phyloP scores from a whole-genome alignment of 306 rosid species.

The Cucumis sativus region Cucumber_9930_V3 NC_026657.2:5676501-5677000 shows the following conservation, averaged over 20 bases:
- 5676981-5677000: too few species aligned
- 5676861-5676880: slow-evolving; percentile 3
- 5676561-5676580: not conserved
- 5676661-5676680: slow-evolving; percentile 12
- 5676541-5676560: not conserved
- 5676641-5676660: not conserved
- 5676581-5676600: not conserved
- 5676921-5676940: not conserved
- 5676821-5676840: not conserved
- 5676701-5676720: slow-evolving; percentile 21
- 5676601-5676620: not conserved
- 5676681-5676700: slow-evolving; percentile 33
- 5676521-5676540: not conserved
- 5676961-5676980: too few species aligned
- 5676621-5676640: not conserved
- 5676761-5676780: slow-evolving; percentile 16
- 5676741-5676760: slow-evolving; percentile 22
- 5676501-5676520: not conserved
- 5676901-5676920: not conserved
- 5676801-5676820: not conserved
- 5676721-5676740: slow-evolving; percentile 16
- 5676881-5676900: not conserved
- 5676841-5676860: not conserved
- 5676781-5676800: not conserved
- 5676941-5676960: too few species aligned